Conservation (phyloP, 768 basidiomycete species). For the Panus rudis region DNA sequence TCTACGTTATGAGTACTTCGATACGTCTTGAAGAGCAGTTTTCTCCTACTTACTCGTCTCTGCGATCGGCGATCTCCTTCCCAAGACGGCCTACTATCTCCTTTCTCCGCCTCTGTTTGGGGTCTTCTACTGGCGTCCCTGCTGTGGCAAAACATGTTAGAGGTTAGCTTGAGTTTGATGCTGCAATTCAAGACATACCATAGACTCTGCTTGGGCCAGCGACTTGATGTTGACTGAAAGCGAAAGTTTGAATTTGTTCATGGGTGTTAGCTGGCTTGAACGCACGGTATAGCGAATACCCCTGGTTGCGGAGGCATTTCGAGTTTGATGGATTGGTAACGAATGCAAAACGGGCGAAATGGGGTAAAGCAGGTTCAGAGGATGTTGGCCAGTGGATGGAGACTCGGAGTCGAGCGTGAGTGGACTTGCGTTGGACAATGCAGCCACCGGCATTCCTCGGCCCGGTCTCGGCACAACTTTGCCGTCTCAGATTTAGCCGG, state of each 20-base stretch:
- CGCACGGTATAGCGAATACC: constrained; percentile 56
- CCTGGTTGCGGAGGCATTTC: constrained; percentile 66
- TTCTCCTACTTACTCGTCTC: constrained; percentile 71
- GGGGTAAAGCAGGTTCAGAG: no score
- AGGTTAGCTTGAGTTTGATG: not conserved
- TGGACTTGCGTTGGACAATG: no score
- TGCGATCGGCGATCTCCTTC: constrained; percentile 66
- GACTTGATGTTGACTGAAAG: no score
- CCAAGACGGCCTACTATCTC: constrained; percentile 64
- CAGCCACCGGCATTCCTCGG: no score
- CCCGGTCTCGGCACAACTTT: no score
- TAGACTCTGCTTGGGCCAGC: constrained; percentile 37
- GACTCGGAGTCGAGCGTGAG: no score
- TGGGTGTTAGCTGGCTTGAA: constrained; percentile 28
- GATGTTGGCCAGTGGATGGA: no score
- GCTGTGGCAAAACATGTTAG: constrained; percentile 7
- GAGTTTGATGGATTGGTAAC: not conserved
- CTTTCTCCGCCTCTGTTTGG: constrained; percentile 56
- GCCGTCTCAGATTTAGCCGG: no score
- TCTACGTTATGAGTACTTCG: no score
- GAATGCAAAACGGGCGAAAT: not conserved
- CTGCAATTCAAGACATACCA: constrained; percentile 21
- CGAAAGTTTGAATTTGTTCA: no score
- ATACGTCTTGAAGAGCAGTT: no score
- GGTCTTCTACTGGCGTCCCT: constrained; percentile 29